phyloP scores from a whole-genome alignment of 2,329 filamentous ascomycete genomes.

The Aspergillus sp. region DNA sequence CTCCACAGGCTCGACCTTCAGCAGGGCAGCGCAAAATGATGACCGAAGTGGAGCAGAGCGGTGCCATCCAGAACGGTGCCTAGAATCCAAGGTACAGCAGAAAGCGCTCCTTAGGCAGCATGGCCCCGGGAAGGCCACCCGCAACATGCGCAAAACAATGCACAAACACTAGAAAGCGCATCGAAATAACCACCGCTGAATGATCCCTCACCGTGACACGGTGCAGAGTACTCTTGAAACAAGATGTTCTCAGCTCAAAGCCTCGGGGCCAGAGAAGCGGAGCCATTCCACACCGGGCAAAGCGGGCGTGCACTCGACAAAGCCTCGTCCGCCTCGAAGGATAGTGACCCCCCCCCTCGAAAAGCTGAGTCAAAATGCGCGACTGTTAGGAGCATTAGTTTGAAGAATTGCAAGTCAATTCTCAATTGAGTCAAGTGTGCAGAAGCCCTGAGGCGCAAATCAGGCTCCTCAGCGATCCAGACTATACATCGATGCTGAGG shows the following conservation, averaged over 20 bases:
- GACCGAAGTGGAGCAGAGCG: not conserved
- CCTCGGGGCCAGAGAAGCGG: not conserved
- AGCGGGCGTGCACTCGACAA: not conserved
- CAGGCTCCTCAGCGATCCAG: slow-evolving; percentile 1
- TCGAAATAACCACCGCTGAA: not conserved
- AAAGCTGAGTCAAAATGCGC: not conserved
- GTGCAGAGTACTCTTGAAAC: not conserved
- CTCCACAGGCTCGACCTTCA: not conserved
- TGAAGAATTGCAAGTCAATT: not conserved
- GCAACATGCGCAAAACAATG: not conserved
- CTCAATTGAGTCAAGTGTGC: not conserved
- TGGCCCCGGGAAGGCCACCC: not conserved
- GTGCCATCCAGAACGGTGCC: not conserved
- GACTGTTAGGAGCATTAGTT: not conserved
- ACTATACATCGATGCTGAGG: not conserved
- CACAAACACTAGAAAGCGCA: too few species aligned
- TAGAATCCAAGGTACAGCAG: not conserved
- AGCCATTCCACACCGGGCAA: not conserved
- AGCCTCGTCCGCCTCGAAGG: not conserved
- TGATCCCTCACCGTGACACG: not conserved
- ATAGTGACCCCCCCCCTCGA: not conserved
- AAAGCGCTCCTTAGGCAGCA: not conserved
- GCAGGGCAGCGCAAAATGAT: not conserved
- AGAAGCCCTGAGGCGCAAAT: not conserved
- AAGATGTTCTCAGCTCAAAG: not conserved